These are phyloP conservation scores for Fusarium sterilihyphosum DNA, from an alignment of 2,329 filamentous ascomycete species.

Conservation along the genomic window DNA sequence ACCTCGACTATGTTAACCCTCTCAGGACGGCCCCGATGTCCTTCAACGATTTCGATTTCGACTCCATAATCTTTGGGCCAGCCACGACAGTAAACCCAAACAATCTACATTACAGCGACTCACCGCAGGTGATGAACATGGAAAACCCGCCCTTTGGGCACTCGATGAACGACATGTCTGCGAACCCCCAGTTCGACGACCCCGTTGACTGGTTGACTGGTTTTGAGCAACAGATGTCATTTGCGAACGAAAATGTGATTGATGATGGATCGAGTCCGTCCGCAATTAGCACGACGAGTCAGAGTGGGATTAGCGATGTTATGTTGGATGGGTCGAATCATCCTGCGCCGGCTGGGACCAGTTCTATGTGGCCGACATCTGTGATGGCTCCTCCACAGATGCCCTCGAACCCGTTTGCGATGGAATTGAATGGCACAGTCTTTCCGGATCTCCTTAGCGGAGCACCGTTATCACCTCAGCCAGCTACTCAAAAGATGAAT, in stretches of 20 bases:
- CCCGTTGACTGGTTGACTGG: constrained; percentile 84
- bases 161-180: constrained; percentile 66
- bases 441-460: constrained; percentile 81
- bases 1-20: constrained; percentile 72
- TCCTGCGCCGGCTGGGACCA: constrained; percentile 61
- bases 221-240: constrained; percentile 80
- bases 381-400: constrained; percentile 76
- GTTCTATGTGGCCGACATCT: constrained; percentile 75
- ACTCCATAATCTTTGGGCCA: constrained; percentile 72
- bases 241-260: constrained; percentile 81
- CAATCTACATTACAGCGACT: constrained; percentile 85
- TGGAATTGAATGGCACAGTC: constrained; percentile 78
- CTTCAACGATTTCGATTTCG: constrained; percentile 65
- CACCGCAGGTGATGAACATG: constrained; percentile 72
- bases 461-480: constrained; percentile 81
- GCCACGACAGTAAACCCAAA: constrained; percentile 75
- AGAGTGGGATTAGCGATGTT: constrained; percentile 89
- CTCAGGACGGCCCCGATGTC: constrained; percentile 78
- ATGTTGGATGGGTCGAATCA: constrained; percentile 86
- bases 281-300: constrained; percentile 93
- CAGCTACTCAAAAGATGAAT: constrained; percentile 73
- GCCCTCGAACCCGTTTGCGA: constrained; percentile 73
- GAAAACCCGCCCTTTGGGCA: constrained; percentile 70
- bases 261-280: constrained; percentile 96
- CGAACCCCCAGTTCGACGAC: constrained; percentile 74